These are phyloP conservation scores for Emericellopsis cladophorae DNA, from an alignment of 2,329 filamentous ascomycete genomes.

Conservation along the genomic window DNA sequence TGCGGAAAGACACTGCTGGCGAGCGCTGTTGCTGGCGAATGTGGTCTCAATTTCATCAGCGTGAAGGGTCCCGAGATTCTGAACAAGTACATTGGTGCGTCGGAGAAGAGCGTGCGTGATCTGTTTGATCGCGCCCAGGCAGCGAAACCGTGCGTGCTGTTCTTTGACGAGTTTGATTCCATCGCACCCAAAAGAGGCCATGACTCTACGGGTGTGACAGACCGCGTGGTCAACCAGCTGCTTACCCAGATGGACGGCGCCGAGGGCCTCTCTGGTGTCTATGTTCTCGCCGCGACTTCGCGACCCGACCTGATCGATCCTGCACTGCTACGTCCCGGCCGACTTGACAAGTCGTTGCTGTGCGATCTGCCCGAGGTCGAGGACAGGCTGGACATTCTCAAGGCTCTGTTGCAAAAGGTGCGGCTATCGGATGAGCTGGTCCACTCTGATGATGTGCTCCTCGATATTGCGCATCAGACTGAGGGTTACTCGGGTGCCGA, in stretches of 20 bases:
- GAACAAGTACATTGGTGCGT: constrained; percentile 98
- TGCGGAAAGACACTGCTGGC: constrained; percentile 95
- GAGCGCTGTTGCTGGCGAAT: constrained; percentile 94
- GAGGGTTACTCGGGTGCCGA: constrained; percentile 92
- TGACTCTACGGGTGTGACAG: constrained; percentile 95
- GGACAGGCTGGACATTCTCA: constrained; percentile 81
- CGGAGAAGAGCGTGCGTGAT: constrained; percentile 90
- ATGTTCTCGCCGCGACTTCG: constrained; percentile 88
- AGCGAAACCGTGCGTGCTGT: constrained; percentile 84
- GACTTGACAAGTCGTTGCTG: constrained; percentile 83
- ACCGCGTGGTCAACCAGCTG: constrained; percentile 95
- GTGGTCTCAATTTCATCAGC: constrained; percentile 94
- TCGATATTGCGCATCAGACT: constrained; percentile 66
- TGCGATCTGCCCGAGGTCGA: constrained; percentile 75
- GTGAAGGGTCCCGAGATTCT: constrained; percentile 97
- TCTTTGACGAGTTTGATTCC: constrained; percentile 98
- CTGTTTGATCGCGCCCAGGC: constrained; percentile 87
- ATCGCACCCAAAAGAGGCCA: constrained; percentile 96
- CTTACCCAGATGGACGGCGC: constrained; percentile 98
- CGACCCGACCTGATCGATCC: constrained; percentile 93
- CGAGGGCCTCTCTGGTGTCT: constrained; percentile 87
- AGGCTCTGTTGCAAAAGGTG: constrained; percentile 71
- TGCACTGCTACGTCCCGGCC: constrained; percentile 78
- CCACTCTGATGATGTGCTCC: constrained; percentile 40
- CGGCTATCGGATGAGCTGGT: constrained; percentile 57